These are phyloP conservation scores for Rhynchosporium graminicola DNA, from an alignment of 2,329 filamentous ascomycete genomes.

Conservation along the genomic window DNA sequence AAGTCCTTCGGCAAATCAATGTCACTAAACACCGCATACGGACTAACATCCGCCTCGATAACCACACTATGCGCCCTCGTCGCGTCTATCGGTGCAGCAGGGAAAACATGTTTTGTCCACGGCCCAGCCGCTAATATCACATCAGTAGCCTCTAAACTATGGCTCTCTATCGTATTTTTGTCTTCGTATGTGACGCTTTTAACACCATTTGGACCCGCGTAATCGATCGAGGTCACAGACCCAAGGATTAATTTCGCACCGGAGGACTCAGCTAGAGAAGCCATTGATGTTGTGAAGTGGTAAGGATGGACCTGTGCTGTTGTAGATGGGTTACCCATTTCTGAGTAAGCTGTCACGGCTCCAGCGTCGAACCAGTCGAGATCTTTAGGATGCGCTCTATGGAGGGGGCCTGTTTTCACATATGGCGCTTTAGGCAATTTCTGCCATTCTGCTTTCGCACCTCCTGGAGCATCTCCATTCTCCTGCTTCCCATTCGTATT, in stretches of 20 bases:
- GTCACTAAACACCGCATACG: conserved; percentile 83
- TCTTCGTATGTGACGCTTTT: conserved; percentile 65
- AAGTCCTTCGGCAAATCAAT: conserved; percentile 72
- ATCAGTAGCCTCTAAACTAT: conserved; percentile 54
- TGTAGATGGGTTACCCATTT: conserved; percentile 78
- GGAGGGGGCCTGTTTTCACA: conserved; percentile 42
- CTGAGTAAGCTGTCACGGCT: conserved; percentile 68
- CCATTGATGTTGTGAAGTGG: conserved; percentile 85
- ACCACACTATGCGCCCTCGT: conserved; percentile 67
- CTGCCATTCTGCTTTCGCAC: conserved; percentile 51
- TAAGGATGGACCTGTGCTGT: conserved; percentile 94
- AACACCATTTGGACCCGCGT: conserved; percentile 61
- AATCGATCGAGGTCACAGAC: conserved; percentile 68
- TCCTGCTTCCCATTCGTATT: neutral
- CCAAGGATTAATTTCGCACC: conserved; percentile 69
- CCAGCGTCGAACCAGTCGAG: conserved; percentile 81
- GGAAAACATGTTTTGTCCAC: conserved; percentile 63
- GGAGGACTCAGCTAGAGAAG: conserved; percentile 68
- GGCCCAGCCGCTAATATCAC: conserved; percentile 50
- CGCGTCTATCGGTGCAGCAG: conserved; percentile 57
- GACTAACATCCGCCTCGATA: conserved; percentile 63
- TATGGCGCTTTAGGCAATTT: conserved; percentile 61
- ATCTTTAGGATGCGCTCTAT: conserved; percentile 56
- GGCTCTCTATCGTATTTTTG: conserved; percentile 49
- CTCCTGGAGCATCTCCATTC: conserved; percentile 12